A percentile compares a stretch with the other conserved stretches of the same genome.
Evolutionary conservation across 805 yeast species (phyloP).

Genomic region (Hermanozyma aechmeae): DNA sequence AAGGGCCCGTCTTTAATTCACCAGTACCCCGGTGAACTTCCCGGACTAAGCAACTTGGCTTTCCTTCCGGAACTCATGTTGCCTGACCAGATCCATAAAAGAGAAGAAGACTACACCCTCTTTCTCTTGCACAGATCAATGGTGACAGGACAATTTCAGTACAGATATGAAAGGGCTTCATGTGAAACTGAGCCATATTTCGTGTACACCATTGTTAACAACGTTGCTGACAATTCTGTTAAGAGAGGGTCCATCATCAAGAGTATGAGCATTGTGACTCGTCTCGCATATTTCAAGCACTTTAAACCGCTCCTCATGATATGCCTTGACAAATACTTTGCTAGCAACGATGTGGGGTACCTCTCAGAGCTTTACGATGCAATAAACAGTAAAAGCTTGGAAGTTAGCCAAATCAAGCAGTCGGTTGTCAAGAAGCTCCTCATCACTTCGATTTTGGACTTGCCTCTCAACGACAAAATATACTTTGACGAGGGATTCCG

Average conservation of each 20-base stretch:
- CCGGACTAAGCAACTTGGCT: constrained; percentile 26
- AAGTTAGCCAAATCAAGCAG: constrained; percentile 6
- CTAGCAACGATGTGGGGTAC: constrained; percentile 9
- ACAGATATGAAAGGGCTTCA: constrained; percentile 15
- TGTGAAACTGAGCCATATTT: constrained; percentile 38
- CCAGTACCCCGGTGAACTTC: constrained; percentile 44
- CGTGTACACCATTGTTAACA: constrained; percentile 46
- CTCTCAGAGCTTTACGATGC: constrained; percentile 21
- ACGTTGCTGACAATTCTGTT: constrained; percentile 34
- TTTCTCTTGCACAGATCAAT: constrained; percentile 42
- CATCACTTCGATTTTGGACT: constrained; percentile 33
- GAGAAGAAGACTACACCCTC: constrained; percentile 49
- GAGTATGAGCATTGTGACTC: constrained; percentile 51
- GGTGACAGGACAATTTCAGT: constrained; percentile 29
- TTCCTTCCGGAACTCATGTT: constrained; percentile 49
- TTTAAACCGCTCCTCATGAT: constrained; percentile 52
- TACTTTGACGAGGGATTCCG: constrained; percentile 31
- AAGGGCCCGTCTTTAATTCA: constrained; percentile 59
- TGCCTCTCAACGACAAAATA: constrained; percentile 32
- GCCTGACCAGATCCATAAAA: constrained; percentile 51
- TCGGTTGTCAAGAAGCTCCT: constrained; percentile 25
- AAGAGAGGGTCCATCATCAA: constrained; percentile 54
- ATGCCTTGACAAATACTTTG: constrained; percentile 40
- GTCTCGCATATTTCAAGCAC: constrained; percentile 40
- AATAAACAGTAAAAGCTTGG: constrained; percentile 23